Percentiles rank a stretch among this genome's conserved stretches.
Evolutionary conservation across 2,329 filamentous ascomycete genomes (phyloP).

Genomic region (Metarhizium sp.): DNA sequence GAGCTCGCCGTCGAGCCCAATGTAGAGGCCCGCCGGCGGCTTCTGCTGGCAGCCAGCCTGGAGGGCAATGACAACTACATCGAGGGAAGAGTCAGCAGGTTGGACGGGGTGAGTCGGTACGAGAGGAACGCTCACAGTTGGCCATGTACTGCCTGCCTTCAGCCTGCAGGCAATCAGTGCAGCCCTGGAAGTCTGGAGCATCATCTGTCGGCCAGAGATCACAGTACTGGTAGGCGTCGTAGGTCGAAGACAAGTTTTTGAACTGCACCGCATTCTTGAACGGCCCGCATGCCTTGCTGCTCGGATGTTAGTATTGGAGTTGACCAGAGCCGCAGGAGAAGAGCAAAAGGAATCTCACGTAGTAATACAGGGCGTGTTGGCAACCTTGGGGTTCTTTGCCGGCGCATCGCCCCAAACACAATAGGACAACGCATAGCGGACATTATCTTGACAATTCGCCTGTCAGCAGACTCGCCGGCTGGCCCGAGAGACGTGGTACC

Average conservation of each 20-base stretch:
- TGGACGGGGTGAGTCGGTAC: neutral
- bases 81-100: constrained; percentile 9
- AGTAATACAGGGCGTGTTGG: constrained; percentile 40
- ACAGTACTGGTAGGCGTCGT: constrained; percentile 45
- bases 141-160: constrained; percentile 31
- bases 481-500: constrained; percentile 16
- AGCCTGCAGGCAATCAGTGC: constrained; percentile 36
- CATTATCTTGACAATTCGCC: constrained; percentile 36
- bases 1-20: constrained; percentile 42
- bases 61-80: constrained; percentile 37
- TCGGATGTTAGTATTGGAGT: constrained; percentile 13
- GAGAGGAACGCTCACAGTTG: constrained; percentile 37
- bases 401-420: constrained; percentile 43
- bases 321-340: neutral
- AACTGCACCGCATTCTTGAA: constrained; percentile 37
- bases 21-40: constrained; percentile 33
- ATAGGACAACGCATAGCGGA: constrained; percentile 44
- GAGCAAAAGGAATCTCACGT: constrained; percentile 25
- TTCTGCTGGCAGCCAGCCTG: constrained; percentile 47
- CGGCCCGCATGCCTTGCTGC: constrained; percentile 42
- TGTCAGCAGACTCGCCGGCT: neutral
- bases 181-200: constrained; percentile 27
- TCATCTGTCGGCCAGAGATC: constrained; percentile 32
- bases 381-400: constrained; percentile 26
- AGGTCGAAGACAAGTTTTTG: constrained; percentile 36